Evolutionary conservation across 306 rosid genomes (phyloP).

Genomic region (Dryas alaskensis): DNA sequence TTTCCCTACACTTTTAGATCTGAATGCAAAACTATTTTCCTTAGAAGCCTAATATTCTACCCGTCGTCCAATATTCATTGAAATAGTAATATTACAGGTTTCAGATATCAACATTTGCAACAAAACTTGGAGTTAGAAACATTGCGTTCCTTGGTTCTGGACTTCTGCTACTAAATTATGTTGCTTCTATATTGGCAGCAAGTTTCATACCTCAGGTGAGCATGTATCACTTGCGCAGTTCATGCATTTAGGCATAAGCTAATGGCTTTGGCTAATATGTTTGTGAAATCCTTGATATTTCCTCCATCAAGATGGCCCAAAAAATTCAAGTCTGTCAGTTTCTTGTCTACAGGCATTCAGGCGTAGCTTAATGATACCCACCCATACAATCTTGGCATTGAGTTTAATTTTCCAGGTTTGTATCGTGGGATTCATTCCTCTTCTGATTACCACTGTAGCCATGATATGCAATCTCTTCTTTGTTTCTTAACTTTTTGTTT

Average conservation of each 20-base stretch:
- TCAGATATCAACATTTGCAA: slow-evolving; percentile 92
- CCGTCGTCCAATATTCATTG: neutral
- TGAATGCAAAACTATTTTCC: neutral
- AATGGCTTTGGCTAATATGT: neutral
- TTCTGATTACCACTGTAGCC: neutral
- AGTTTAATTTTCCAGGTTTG: slow-evolving; percentile 80
- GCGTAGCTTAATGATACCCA: slow-evolving; percentile 69
- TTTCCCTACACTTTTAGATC: neutral
- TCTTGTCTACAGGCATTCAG: slow-evolving; percentile 73
- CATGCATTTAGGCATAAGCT: neutral
- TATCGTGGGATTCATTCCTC: neutral
- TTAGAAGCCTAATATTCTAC: neutral
- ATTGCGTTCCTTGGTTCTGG: slow-evolving; percentile 92
- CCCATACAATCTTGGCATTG: slow-evolving; percentile 61
- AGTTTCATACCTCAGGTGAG: slow-evolving; percentile 79
- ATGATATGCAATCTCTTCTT: too few species aligned
- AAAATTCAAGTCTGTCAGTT: slow-evolving; percentile 10
- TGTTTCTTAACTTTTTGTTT: too few species aligned
- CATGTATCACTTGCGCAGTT: slow-evolving; percentile 1
- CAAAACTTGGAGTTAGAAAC: slow-evolving; percentile 86
- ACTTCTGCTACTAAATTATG: slow-evolving; percentile 74
- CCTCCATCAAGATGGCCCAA: neutral
- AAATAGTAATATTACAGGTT: slow-evolving; percentile 42
- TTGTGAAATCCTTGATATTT: neutral
- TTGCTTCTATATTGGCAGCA: slow-evolving; percentile 67